phyloP scores from a whole-genome alignment of 345 rosid species.

The Anastatica hierochuntica region DNA sequence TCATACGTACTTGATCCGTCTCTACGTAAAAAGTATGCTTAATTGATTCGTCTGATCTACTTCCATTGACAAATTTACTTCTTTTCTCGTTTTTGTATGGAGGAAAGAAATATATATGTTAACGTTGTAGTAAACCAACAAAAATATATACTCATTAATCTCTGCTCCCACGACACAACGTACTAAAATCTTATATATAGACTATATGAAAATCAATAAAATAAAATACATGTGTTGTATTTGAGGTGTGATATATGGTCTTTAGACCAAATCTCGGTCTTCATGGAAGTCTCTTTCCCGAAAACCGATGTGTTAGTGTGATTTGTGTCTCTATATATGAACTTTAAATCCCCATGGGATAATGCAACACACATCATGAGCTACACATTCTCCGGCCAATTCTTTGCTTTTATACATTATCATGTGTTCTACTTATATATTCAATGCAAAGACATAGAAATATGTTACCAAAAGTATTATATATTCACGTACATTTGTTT shows the following conservation, averaged over 20 bases:
- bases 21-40: too few relatives aligned
- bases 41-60: too few relatives aligned
- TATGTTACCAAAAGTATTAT: too few relatives aligned
- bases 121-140: too few relatives aligned
- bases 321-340: constrained; percentile 15
- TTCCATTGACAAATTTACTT: too few relatives aligned
- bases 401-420: constrained; percentile 9
- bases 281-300: constrained; percentile 26
- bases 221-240: background rate
- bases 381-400: constrained; percentile 1
- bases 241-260: constrained; percentile 6
- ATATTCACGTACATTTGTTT: background rate
- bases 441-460: background rate
- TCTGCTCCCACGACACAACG: constrained; percentile 3
- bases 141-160: background rate
- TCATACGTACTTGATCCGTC: too few relatives aligned
- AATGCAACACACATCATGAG: constrained; percentile 21
- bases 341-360: constrained; percentile 18
- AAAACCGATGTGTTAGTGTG: constrained; percentile 21
- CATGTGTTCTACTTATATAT: constrained; percentile 8
- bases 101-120: background rate
- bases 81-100: background rate
- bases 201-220: background rate
- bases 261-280: constrained; percentile 26
- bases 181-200: background rate